Percentiles rank a stretch among this genome's conserved stretches.
phyloP scores from a whole-genome alignment of 306 rosid genomes.

The Inga oerstediana region DNA sequence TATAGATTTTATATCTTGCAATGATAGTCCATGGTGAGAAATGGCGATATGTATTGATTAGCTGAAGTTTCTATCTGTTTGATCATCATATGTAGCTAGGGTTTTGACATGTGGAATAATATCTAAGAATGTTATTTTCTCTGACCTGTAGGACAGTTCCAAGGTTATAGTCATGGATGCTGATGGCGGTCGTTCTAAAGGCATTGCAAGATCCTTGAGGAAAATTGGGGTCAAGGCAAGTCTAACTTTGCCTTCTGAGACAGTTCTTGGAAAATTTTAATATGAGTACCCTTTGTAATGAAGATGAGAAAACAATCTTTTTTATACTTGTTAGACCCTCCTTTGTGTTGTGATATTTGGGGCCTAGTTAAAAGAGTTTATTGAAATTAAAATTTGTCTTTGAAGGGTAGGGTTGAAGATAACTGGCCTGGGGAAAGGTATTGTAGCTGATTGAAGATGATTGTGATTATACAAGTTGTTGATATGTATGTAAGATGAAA shows the following conservation, averaged over 20 bases:
- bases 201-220: constrained; percentile 88
- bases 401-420: constrained; percentile 33
- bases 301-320: neutral
- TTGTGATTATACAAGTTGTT: neutral
- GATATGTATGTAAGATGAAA: constrained; percentile 14
- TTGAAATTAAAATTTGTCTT: constrained; percentile 25
- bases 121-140: constrained; percentile 52
- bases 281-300: neutral
- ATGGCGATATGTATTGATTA: constrained; percentile 12
- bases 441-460: neutral
- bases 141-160: constrained; percentile 89
- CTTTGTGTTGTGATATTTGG: constrained; percentile 3
- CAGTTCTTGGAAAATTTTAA: constrained; percentile 24
- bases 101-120: constrained; percentile 47
- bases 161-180: constrained; percentile 88
- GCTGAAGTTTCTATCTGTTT: constrained; percentile 20
- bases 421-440: constrained; percentile 3
- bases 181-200: constrained; percentile 80
- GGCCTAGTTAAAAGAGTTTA: constrained; percentile 25
- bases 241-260: constrained; percentile 39
- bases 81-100: constrained; percentile 30
- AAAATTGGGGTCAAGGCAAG: constrained; percentile 87
- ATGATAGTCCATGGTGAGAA: neutral
- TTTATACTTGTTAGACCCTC: neutral
- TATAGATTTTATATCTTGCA: neutral